Evolutionary conservation across 2,329 filamentous ascomycete genomes (phyloP).

Genomic region (Lecanicillium sp.): DNA sequence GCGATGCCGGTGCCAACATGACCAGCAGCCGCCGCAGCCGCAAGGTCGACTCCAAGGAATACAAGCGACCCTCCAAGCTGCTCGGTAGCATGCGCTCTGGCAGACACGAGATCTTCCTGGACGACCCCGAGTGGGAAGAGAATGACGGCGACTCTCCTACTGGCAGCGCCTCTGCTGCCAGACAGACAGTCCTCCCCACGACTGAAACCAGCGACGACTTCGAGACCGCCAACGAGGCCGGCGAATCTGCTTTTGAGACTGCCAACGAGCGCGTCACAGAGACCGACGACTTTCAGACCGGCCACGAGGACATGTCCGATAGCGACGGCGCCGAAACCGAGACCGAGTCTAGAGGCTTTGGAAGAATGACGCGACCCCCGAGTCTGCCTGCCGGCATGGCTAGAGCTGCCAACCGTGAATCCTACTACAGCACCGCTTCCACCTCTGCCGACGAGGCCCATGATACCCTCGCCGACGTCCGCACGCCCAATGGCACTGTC

Average conservation of each 20-base stretch:
- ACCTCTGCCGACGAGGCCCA: conserved; percentile 74
- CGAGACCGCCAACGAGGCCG: conserved; percentile 75
- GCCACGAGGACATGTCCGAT: conserved; percentile 70
- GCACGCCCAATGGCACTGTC: conserved; percentile 56
- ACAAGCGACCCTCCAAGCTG: conserved; percentile 73
- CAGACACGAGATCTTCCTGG: conserved; percentile 70
- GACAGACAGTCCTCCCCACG: conserved; percentile 3
- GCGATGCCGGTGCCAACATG: conserved; percentile 36
- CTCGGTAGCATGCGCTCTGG: conserved; percentile 70
- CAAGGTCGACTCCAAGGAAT: conserved; percentile 58
- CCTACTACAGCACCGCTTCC: conserved; percentile 82
- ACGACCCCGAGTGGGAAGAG: conserved; percentile 90
- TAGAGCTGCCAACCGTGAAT: conserved; percentile 51
- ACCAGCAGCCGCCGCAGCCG: conserved; percentile 53
- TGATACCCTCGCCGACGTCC: conserved; percentile 47
- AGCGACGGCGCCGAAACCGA: conserved; percentile 74
- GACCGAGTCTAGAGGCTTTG: conserved; percentile 59
- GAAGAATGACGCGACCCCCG: conserved; percentile 36
- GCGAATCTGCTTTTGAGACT: conserved; percentile 58
- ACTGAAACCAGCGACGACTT: conserved; percentile 62
- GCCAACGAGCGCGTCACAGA: conserved; percentile 78
- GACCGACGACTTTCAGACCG: conserved; percentile 92
- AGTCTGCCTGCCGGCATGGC: conserved; percentile 31
- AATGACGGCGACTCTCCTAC: conserved; percentile 42
- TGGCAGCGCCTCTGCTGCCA: conserved; percentile 6